phyloP scores from a whole-genome alignment of 345 rosid species.

The Salix purpurea region DNA sequence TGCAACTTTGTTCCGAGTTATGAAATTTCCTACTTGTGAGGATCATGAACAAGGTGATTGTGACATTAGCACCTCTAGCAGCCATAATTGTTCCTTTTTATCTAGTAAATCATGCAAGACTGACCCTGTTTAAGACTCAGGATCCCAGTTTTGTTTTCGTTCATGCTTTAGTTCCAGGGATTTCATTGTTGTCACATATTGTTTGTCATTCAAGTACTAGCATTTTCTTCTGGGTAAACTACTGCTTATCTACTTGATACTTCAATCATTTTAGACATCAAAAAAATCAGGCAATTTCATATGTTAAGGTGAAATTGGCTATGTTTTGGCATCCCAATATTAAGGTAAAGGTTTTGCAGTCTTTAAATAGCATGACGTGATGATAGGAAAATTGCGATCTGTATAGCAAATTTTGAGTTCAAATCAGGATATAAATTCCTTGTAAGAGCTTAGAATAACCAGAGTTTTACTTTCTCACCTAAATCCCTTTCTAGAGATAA shows the following conservation, averaged over 20 bases:
- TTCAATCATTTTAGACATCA: background rate
- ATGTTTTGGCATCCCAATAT: conserved; percentile 38
- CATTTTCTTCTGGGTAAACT: background rate
- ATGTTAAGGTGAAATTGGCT: conserved; percentile 54
- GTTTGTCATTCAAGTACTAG: background rate
- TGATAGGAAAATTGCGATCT: too few relatives aligned
- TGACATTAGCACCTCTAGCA: background rate
- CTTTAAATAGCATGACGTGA: too few relatives aligned
- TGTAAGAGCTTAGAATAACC: too few relatives aligned
- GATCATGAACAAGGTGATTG: conserved; percentile 5
- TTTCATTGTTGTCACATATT: background rate
- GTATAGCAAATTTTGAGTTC: accelerated
- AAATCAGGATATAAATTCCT: too few relatives aligned
- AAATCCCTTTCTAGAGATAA: too few relatives aligned
- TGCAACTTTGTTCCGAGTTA: background rate
- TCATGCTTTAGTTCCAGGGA: background rate
- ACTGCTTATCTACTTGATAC: background rate
- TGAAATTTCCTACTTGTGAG: background rate
- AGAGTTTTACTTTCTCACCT: too few relatives aligned
- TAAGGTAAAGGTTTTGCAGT: conserved; percentile 61
- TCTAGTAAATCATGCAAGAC: background rate
- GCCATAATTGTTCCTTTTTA: conserved; percentile 6
- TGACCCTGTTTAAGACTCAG: background rate
- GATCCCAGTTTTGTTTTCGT: background rate
- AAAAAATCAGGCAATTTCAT: too few relatives aligned